A percentile compares a stretch with the other conserved stretches of the same genome.
These are phyloP conservation scores for Linderina pennispora DNA, from an alignment of 192 early-diverging fungal genomes.

Conservation along the genomic window DNA sequence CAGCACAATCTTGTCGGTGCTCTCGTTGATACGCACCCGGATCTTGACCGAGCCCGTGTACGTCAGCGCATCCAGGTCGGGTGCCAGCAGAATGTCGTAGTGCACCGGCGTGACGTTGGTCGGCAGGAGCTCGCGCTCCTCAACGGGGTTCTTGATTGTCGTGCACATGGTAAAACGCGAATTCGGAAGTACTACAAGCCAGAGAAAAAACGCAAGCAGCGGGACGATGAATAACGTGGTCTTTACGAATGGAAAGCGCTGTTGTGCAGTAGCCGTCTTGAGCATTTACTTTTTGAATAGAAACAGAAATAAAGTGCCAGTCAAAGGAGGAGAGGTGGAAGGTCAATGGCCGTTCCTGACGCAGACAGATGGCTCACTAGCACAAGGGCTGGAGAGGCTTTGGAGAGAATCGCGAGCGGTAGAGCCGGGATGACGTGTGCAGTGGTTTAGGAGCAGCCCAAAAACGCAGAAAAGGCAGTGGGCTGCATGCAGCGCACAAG, in stretches of 20 bases:
- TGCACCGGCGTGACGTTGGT: conserved; percentile 77
- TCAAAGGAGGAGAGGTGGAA: too few species aligned
- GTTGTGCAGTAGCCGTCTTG: not conserved
- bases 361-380: too few species aligned
- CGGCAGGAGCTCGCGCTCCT: conserved; percentile 73
- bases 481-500: too few species aligned
- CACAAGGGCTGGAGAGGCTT: too few species aligned
- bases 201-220: conserved; percentile 6
- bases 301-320: too few species aligned
- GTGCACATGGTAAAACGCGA: conserved; percentile 24
- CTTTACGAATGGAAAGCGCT: not conserved
- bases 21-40: conserved; percentile 55
- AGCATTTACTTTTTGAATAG: too few species aligned
- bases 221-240: conserved; percentile 3
- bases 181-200: conserved; percentile 13
- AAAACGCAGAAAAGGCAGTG: too few species aligned
- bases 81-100: conserved; percentile 75
- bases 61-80: conserved; percentile 72
- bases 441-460: too few species aligned
- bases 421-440: too few species aligned
- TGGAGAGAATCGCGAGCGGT: too few species aligned
- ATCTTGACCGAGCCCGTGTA: conserved; percentile 76
- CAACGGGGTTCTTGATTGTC: conserved; percentile 13
- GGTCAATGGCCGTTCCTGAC: too few species aligned
- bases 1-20: conserved; percentile 59